Conservation (phyloP, 441 rosid genomes). For the Erodium moschatum region DNA sequence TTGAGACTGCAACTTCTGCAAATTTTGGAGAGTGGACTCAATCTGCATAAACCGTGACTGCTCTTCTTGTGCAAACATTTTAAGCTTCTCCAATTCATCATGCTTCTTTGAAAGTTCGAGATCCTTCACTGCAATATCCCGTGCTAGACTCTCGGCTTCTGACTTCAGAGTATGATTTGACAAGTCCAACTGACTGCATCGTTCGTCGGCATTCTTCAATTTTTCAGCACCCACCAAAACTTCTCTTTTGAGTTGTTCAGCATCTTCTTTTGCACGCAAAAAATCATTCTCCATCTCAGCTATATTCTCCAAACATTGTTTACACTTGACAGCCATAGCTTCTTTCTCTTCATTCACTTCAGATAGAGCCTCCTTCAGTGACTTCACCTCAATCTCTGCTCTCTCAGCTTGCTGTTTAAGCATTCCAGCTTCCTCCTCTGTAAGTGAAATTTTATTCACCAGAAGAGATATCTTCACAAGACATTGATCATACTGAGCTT, state of each 20-base stretch:
- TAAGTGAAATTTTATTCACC: conserved; percentile 46
- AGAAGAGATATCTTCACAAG: conserved; percentile 48
- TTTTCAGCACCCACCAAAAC: conserved; percentile 49
- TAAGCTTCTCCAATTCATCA: conserved; percentile 54
- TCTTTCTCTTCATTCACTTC: conserved; percentile 46
- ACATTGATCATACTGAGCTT: conserved; percentile 38
- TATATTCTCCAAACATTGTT: conserved; percentile 50
- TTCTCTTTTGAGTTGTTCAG: conserved; percentile 49
- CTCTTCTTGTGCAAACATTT: conserved; percentile 47
- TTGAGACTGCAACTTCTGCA: conserved; percentile 60
- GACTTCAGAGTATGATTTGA: conserved; percentile 54
- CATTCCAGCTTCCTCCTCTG: conserved; percentile 44
- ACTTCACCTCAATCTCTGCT: conserved; percentile 54
- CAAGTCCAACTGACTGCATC: conserved; percentile 41
- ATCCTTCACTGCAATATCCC: conserved; percentile 60
- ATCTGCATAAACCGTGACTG: conserved; percentile 47
- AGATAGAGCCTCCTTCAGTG: conserved; percentile 37
- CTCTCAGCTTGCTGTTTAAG: conserved; percentile 43
- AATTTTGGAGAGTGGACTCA: conserved; percentile 44
- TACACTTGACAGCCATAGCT: conserved; percentile 33
- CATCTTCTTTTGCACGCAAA: conserved; percentile 48
- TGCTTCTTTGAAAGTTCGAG: conserved; percentile 58
- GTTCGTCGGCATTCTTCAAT: conserved; percentile 56
- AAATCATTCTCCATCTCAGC: conserved; percentile 54
- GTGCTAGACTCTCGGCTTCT: conserved; percentile 52